These are phyloP conservation scores for Chaetoscypha palmicola DNA, from an alignment of 2,329 filamentous ascomycete genomes.

Conservation along the genomic window DNA sequence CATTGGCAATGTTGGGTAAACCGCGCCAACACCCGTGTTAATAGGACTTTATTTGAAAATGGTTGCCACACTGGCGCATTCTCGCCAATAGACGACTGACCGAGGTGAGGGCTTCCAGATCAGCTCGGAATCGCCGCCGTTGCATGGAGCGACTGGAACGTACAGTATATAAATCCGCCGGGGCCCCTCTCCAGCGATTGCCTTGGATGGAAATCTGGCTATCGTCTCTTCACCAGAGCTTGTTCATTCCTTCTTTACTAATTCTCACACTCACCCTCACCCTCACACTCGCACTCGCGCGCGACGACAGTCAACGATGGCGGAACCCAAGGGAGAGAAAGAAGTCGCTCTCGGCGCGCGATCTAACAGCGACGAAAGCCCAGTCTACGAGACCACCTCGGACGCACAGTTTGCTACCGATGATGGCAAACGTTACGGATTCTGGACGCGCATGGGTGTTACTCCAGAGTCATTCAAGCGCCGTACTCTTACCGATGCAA, in stretches of 20 bases:
- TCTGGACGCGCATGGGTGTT: slow-evolving; percentile 35
- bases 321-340: slow-evolving; percentile 6
- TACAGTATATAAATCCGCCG: too few species aligned
- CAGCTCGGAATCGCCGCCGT: too few species aligned
- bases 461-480: slow-evolving; percentile 35
- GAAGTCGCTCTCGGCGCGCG: slow-evolving; percentile 2
- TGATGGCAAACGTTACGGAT: slow-evolving; percentile 24
- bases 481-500: slow-evolving; percentile 24
- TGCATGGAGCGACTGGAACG: too few species aligned
- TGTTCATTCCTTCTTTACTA: neutral
- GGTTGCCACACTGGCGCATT: neutral
- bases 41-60: neutral
- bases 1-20: neutral
- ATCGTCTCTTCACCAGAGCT: too few species aligned
- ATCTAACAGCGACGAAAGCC: slow-evolving; percentile 5
- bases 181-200: too few species aligned
- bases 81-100: neutral
- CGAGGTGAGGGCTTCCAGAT: too few species aligned
- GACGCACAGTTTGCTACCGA: neutral
- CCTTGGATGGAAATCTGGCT: too few species aligned
- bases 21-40: neutral
- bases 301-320: neutral
- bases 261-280: neutral
- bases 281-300: neutral
- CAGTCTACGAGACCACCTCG: slow-evolving; percentile 9